Percentiles rank a stretch among this genome's conserved stretches.
These are phyloP conservation scores for Pseudocercospora pini-densiflorae DNA, from an alignment of 2,329 filamentous ascomycete genomes.

Conservation along the genomic window DNA sequence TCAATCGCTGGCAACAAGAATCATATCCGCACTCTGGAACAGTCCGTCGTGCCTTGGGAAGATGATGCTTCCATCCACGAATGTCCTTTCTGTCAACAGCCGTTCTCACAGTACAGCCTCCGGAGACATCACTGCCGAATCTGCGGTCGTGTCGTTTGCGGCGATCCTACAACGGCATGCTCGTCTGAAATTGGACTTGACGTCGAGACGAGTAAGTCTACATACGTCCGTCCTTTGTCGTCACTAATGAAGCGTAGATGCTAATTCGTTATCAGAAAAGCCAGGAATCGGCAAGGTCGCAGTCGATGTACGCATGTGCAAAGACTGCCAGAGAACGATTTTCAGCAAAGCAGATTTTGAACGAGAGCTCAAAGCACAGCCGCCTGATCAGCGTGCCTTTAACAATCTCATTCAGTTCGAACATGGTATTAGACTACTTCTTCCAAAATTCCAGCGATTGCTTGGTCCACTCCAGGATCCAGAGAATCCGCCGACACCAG, in stretches of 20 bases:
- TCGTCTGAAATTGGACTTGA: slow-evolving; percentile 83
- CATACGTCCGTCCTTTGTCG: slow-evolving; percentile 14
- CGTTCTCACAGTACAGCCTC: slow-evolving; percentile 92
- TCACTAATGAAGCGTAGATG: slow-evolving; percentile 35
- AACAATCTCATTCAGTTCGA: slow-evolving; percentile 86
- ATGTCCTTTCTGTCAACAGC: slow-evolving; percentile 95
- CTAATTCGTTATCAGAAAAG: slow-evolving; percentile 46
- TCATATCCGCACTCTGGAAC: slow-evolving; percentile 76
- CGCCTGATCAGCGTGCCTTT: slow-evolving; percentile 78
- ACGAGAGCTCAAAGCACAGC: slow-evolving; percentile 68
- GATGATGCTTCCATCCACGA: slow-evolving; percentile 79
- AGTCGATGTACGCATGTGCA: slow-evolving; percentile 88
- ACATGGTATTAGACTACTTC: slow-evolving; percentile 77
- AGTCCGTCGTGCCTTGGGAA: slow-evolving; percentile 87
- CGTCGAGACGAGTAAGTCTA: slow-evolving; percentile 65
- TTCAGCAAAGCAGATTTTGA: slow-evolving; percentile 79
- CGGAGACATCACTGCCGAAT: slow-evolving; percentile 92
- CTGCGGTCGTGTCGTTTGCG: slow-evolving; percentile 91
- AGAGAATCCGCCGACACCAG: slow-evolving; percentile 65
- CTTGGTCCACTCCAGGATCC: slow-evolving; percentile 75
- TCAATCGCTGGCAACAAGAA: slow-evolving; percentile 68
- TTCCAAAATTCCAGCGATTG: slow-evolving; percentile 83
- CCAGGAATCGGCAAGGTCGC: slow-evolving; percentile 60
- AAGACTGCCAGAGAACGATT: slow-evolving; percentile 76
- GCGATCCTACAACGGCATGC: slow-evolving; percentile 81